Conservation (phyloP, 2,329 filamentous ascomycete species). For the Diaporthe amygdali region DNA sequence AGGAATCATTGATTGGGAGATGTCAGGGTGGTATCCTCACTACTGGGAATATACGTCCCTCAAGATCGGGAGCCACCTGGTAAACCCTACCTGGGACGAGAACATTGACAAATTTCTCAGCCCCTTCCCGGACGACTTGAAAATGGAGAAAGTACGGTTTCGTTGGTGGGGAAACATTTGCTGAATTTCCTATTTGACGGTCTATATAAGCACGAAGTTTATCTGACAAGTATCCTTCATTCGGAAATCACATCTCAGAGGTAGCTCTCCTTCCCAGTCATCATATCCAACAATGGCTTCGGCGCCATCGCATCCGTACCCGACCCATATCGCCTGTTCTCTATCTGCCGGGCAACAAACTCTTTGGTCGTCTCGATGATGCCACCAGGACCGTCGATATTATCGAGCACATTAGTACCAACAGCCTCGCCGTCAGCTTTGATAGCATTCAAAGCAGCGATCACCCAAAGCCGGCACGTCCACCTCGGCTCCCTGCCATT, state of each 20-base stretch:
- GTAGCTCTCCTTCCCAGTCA: background rate
- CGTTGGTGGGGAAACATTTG: background rate
- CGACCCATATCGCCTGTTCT: background rate
- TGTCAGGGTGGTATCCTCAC: background rate
- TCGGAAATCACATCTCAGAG: background rate
- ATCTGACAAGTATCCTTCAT: too few species aligned
- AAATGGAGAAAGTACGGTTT: background rate
- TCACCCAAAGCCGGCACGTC: background rate
- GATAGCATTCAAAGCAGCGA: background rate
- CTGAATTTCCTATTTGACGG: background rate
- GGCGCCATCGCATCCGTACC: background rate
- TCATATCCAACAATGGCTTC: background rate
- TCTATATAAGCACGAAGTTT: background rate
- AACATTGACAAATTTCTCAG: background rate
- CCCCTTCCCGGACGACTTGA: background rate
- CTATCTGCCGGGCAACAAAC: background rate
- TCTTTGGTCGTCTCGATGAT: background rate
- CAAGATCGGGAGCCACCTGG: background rate
- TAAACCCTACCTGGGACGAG: background rate
- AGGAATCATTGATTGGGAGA: background rate
- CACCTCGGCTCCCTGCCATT: background rate
- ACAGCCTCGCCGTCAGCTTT: background rate
- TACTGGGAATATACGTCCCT: background rate
- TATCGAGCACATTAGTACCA: background rate
- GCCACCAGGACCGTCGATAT: background rate